phyloP scores from a whole-genome alignment of 192 early-diverging fungal genomes.

The Coemansia sp. region DNA sequence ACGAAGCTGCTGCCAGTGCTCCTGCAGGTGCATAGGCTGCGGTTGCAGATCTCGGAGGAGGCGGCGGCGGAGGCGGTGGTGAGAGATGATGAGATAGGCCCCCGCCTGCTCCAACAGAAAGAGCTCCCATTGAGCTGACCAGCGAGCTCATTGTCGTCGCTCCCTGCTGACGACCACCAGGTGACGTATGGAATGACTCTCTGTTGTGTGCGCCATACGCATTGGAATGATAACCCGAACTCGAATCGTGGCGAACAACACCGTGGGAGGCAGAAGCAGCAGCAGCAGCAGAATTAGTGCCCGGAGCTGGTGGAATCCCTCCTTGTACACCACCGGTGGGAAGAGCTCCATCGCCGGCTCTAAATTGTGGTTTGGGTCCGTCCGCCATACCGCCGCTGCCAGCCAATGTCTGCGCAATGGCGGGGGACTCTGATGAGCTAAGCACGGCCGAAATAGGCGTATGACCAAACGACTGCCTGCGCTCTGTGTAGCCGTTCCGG shows the following conservation, averaged over 20 bases:
- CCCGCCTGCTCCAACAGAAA: conserved; percentile 15
- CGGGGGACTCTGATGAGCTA: conserved; percentile 2
- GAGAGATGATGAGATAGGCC: not conserved
- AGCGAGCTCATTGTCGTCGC: conserved; percentile 25
- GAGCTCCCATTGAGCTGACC: conserved; percentile 37
- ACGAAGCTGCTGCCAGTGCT: conserved; percentile 11
- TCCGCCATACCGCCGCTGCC: not conserved
- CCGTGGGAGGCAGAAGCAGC: not conserved
- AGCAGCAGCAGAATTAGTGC: not conserved
- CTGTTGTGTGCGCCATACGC: not conserved
- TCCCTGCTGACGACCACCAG: not conserved
- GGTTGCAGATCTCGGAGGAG: conserved; percentile 5
- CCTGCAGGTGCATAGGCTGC: conserved; percentile 1
- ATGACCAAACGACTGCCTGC: conserved; percentile 11
- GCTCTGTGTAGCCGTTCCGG: conserved; percentile 18
- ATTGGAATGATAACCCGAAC: not conserved
- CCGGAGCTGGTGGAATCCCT: no score
- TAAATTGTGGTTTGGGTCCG: not conserved
- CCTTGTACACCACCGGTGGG: no score
- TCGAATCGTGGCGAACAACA: not conserved
- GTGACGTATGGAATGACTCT: no score
- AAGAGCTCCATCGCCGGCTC: no score
- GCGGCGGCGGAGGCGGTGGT: not conserved
- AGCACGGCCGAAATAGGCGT: conserved; percentile 28
- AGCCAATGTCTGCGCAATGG: not conserved